Evolutionary conservation across 202 grass and related monocot genomes (phyloP), one percentile per base, ranked within the genome.

Genomic region (Schoenoplectus tabernaemontani): DNA sequence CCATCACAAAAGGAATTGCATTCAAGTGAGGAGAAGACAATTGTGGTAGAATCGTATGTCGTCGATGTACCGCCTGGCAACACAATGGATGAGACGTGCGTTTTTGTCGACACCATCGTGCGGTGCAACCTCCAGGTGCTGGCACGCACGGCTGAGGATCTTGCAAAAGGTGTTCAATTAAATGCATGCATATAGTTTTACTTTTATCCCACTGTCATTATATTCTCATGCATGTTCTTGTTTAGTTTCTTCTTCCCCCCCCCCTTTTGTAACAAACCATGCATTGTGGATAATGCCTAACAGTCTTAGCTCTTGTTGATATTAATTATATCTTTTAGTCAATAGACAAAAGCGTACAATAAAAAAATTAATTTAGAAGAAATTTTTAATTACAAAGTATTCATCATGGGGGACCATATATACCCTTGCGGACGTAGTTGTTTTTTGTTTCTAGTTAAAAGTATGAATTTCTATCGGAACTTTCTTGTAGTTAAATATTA

Each of bases 41-140:
- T 93, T 17, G 94, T 93, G 1, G 91, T 93, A 2, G 94, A 97
- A 84, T 97, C 94, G 16, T 97, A 97, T 78, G 87, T 90, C 20
- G 94, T 97, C 24, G 94, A 97, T 82, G 79, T 97, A 59, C 94
- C 91, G 3, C 44, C 64, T 6, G 91, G 94, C 26, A 97, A 97
- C 87, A 97, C 94, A 28, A 85, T 23, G 5, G 89, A 97, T 17
- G 94, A 97, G 86, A 97, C 91, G 30, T 86, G 87, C 72, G 28
- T 85, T 23, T 97, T 97, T 83, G 89, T 92, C 0, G 94, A 93
- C 81, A 97, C 91, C 84, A 97, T 97, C 84, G 87, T 97, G 36
- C 87, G 91, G 0, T 90, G 89, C 87, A 97, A 97, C 77, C 94
- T 97, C 86, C 89, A 92, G 86, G 93, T 91, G 17, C 82, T 97